These are phyloP conservation scores for Atkinsonella texensis DNA, from an alignment of 2,329 filamentous ascomycete species.

Conservation along the genomic window DNA sequence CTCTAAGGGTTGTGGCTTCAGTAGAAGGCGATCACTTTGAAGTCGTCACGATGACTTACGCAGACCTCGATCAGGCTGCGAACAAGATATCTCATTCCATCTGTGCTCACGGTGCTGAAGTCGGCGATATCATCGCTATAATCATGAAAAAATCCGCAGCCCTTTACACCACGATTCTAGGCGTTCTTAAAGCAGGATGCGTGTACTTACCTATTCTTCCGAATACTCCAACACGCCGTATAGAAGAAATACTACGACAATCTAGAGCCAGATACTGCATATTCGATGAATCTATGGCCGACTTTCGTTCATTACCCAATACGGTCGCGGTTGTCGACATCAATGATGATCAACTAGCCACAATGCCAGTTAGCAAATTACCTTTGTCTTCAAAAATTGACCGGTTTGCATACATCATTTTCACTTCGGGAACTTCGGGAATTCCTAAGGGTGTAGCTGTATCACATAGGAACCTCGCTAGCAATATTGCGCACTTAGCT, in stretches of 20 bases:
- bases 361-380: conserved; percentile 25
- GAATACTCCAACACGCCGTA: conserved; percentile 51
- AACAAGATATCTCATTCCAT: conserved; percentile 52
- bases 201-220: conserved; percentile 73
- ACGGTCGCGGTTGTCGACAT: conserved; percentile 22
- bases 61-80: conserved; percentile 47
- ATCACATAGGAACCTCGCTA: conserved; percentile 62
- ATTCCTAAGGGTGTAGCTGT: conserved; percentile 69
- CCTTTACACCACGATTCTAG: conserved; percentile 65
- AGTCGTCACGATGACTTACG: conserved; percentile 44
- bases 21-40: conserved; percentile 11
- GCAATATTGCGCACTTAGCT: conserved; percentile 58
- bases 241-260: conserved; percentile 49
- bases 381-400: conserved; percentile 27
- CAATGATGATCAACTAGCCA: conserved; percentile 13
- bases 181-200: conserved; percentile 59
- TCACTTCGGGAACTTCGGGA: conserved; percentile 75
- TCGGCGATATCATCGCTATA: conserved; percentile 55
- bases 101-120: conserved; percentile 27
- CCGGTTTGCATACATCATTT: conserved; percentile 63
- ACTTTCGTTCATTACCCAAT: conserved; percentile 7
- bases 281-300: conserved; percentile 20
- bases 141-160: conserved; percentile 64
- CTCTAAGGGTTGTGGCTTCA: conserved; percentile 50
- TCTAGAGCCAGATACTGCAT: conserved; percentile 38